Evolutionary conservation across 2,329 filamentous ascomycete genomes (phyloP), one percentile per base, ranked within the genome.

Genomic region (Fulvia fulva): DNA sequence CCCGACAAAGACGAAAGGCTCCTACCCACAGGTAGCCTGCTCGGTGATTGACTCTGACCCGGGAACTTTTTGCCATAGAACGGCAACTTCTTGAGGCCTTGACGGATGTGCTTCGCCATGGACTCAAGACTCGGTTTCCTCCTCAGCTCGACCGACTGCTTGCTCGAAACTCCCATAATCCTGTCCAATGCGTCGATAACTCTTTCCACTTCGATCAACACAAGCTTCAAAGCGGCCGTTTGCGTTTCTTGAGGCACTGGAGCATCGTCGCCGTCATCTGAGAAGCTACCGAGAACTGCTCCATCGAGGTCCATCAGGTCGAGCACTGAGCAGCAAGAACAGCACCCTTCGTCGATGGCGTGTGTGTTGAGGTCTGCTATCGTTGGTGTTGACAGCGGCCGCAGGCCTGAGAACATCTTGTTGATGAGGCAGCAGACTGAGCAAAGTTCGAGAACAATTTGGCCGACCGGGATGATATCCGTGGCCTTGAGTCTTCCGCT

Each of bases 181-280:
- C 16, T 32, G 28, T 55, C 44, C 41, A 55, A 47, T 7, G 52
- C 37, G 22, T 22, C 43, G 6, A 47, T 9, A 23, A 44, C 52
- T 30, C 44, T 55, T 19, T 55, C 52, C 41, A 45, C 52, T 41
- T 55, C 52, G 22, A n/a, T 21, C 5, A 55, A 22, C 23, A 55
- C 41, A 12, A 45, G 21, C 22, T 21, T 22, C 41, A 55, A 19
- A 5, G 52, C 52, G 6, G 41, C 37, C 2, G 21, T 47, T 19
- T 55, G 52, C 22, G 28, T 47, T n/a, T 45, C 52, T 8, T 46
- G 23, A 12, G 37, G 34, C 25, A 55, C 41, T 2, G 16, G 14
- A 22, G 25, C 25, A 47, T 55, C 52, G n/a, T 55, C 52, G 14
- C 30, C 52, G n/a, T 47, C 52, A 28, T 55, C 52, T n/a, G 52